phyloP scores from a whole-genome alignment of 108 stramenopile species.

The Skeletonema tropicum region DNA sequence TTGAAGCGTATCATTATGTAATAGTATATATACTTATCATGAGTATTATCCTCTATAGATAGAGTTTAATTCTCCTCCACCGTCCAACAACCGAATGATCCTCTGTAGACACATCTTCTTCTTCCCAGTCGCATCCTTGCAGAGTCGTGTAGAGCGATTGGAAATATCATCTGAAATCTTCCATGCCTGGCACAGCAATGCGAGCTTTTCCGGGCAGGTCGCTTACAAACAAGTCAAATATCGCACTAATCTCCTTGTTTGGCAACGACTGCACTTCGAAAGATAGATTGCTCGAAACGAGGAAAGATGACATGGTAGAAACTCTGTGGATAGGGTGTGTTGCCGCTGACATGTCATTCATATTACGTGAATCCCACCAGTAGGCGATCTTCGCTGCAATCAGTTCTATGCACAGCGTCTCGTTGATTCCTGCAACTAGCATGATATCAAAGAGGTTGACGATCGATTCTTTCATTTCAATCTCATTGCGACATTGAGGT shows the following conservation, averaged over 20 bases:
- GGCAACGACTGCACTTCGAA: slow-evolving; percentile 22
- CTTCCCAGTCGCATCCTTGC: slow-evolving; percentile 5
- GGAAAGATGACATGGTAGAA: slow-evolving; percentile 28
- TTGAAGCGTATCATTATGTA: background rate
- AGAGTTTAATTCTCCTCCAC: slow-evolving; percentile 18
- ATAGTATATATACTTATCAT: too few relatives aligned
- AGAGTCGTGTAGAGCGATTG: slow-evolving; percentile 26
- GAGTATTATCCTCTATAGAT: too few relatives aligned
- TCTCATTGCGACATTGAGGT: slow-evolving; percentile 16
- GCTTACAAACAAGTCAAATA: slow-evolving; percentile 22
- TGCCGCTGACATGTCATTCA: slow-evolving; percentile 10
- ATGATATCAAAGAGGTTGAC: slow-evolving; percentile 33
- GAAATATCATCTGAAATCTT: slow-evolving; percentile 45
- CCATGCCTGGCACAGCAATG: slow-evolving; percentile 27
- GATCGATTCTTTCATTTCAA: slow-evolving; percentile 34
- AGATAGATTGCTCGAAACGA: slow-evolving; percentile 20
- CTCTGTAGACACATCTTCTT: slow-evolving; percentile 16
- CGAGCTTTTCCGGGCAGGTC: slow-evolving; percentile 39
- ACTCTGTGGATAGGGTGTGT: slow-evolving; percentile 22
- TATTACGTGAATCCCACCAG: slow-evolving; percentile 33
- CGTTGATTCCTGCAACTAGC: slow-evolving; percentile 27
- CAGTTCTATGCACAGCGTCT: slow-evolving; percentile 35
- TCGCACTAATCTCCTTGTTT: background rate
- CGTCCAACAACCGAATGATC: slow-evolving; percentile 15
- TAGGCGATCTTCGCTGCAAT: slow-evolving; percentile 32